Base-by-base conservation (phyloP, 176 grass and related monocot species). In the Thinopyrum elongatum region DNA sequence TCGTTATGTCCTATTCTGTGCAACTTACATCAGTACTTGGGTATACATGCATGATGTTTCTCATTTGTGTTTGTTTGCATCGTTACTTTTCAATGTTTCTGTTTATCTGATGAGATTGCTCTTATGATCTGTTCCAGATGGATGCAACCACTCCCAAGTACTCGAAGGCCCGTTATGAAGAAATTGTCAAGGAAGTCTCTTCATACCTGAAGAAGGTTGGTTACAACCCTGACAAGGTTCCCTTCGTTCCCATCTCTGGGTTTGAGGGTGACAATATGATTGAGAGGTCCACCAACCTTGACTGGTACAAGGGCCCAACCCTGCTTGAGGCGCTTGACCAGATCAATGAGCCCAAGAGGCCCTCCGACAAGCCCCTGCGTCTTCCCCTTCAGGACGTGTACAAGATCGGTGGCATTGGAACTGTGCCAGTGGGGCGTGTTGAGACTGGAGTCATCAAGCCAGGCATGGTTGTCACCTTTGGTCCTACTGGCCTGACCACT, bases 201-300 rank as follows among this genome's bases (percentile, higher is more conserved):
- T 95, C 93, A 10, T 95, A 95, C 86, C 16, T 92, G 72, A 95
- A 95, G 88, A 95, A 92, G 93, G 90, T 95, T 0, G 93, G 93
- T 1, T 95, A 92, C 88, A 95, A 95, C 80, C 93, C 93, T 11
- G 90, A 95, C 23, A 95, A 92, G 84, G 88, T 95, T 59, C 90
- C 90, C 5, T 95, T 95, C 1, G 93, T 95, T 1, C 93, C 93
- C 21, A 95, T 95, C 83, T 95, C 93, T 75, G 93, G 93, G 0
- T 95, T 95, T 7, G 93, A 95, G 70, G 93, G 93, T 10, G 93
- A 95, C 88, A 95, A 95, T 75, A 95, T 95, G 93, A 95, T 95
- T 12, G 88, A 95, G 86, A 78, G 93, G 79, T 95, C 93, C 57
- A 85, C 79, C 42, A 95, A 95, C 83, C 88, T 95, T 27, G 93